Evolutionary conservation across 306 rosid genomes (phyloP).

Genomic region (Crotalaria pallida): DNA sequence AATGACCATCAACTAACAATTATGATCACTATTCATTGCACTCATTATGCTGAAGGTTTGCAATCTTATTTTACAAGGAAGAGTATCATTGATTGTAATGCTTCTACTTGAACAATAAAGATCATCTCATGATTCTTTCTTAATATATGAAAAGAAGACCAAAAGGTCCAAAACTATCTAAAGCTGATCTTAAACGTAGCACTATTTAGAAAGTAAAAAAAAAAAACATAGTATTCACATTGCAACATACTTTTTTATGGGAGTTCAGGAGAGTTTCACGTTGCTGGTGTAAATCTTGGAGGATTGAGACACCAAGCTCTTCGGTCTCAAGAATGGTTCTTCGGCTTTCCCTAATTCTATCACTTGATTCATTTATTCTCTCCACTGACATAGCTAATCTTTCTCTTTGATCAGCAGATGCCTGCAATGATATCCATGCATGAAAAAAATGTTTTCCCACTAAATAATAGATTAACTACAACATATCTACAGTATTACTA

Average conservation of each 20-base stretch:
- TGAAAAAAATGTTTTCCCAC: neutral
- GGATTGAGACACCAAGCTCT: slow-evolving; percentile 77
- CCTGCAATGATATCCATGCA: slow-evolving; percentile 43
- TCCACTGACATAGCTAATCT: slow-evolving; percentile 75
- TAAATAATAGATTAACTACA: slow-evolving; percentile 3
- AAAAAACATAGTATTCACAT: slow-evolving; percentile 8
- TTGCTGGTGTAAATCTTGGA: slow-evolving; percentile 83
- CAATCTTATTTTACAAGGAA: slow-evolving; percentile 5
- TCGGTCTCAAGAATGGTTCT: slow-evolving; percentile 77
- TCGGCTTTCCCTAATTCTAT: slow-evolving; percentile 64
- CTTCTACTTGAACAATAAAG: neutral
- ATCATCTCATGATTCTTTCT: neutral
- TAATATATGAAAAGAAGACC: neutral
- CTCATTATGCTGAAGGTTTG: neutral
- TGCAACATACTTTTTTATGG: slow-evolving; percentile 53
- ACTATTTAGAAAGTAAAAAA: neutral
- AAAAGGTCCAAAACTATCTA: neutral
- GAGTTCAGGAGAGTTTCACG: slow-evolving; percentile 83
- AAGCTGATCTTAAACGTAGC: neutral
- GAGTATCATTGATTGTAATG: neutral
- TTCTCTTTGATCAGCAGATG: slow-evolving; percentile 70
- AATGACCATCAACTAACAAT: slow-evolving; percentile 15
- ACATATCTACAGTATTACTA: neutral
- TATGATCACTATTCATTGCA: neutral
- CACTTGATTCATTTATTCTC: slow-evolving; percentile 65